Evolutionary conservation across 2,329 filamentous ascomycete species (phyloP).

Genomic region (Leptographium wingfieldii): DNA sequence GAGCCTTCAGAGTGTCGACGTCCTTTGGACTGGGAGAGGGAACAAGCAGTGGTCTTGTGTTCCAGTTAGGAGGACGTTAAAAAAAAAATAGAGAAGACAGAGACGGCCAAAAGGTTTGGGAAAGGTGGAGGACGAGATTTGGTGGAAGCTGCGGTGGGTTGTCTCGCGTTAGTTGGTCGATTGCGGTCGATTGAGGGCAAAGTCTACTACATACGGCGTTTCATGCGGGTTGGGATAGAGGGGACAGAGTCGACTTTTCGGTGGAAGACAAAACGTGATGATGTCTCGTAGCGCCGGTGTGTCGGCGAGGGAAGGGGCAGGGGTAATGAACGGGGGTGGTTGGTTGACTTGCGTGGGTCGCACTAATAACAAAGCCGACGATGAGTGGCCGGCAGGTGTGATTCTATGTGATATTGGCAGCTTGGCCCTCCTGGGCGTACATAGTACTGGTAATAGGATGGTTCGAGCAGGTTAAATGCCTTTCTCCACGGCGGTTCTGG

Average conservation of each 20-base stretch:
- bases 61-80: background rate
- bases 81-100: background rate
- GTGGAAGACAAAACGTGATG: background rate
- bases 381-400: background rate
- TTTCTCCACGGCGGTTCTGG: background rate
- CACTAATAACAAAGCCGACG: background rate
- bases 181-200: background rate
- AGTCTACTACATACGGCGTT: background rate
- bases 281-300: slow-evolving; percentile 1
- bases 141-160: background rate
- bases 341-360: background rate
- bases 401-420: slow-evolving; percentile 1
- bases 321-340: background rate
- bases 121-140: background rate
- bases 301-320: background rate
- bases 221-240: background rate
- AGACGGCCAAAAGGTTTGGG: background rate
- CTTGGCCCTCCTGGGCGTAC: background rate
- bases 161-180: background rate
- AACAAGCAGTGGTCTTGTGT: background rate
- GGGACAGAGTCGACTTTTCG: background rate
- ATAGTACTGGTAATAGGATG: background rate
- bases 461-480: background rate
- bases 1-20: background rate
- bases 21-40: background rate